Evolutionary conservation across 176 grass and related monocot genomes (phyloP).

Genomic region (Coix lacrymajobi): DNA sequence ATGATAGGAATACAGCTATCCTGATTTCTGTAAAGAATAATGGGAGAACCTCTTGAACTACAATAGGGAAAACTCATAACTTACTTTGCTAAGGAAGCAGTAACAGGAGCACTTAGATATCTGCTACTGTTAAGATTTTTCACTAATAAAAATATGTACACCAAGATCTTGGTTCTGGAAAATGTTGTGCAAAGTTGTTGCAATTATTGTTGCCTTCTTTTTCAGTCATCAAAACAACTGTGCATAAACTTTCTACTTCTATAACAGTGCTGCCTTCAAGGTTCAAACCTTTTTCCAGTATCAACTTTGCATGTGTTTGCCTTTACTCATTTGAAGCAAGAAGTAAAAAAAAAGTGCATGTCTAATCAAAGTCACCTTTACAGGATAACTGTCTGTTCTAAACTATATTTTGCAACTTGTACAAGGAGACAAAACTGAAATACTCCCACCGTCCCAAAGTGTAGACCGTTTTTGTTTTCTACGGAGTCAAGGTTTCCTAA

Average conservation of each 20-base stretch:
- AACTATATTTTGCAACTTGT: background rate
- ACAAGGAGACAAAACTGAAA: background rate
- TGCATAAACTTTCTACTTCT: conserved; percentile 8
- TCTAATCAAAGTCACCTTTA: background rate
- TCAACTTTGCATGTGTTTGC: background rate
- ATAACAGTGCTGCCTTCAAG: background rate
- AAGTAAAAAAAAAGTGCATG: background rate
- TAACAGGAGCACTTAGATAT: background rate
- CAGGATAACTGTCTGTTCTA: background rate
- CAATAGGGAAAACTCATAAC: background rate
- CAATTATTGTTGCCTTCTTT: background rate
- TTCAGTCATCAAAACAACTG: background rate
- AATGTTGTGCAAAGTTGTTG: background rate
- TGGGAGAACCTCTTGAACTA: background rate
- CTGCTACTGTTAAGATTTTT: background rate
- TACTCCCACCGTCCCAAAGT: background rate
- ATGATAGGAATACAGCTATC: background rate
- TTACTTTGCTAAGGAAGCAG: background rate
- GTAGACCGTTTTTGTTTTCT: background rate
- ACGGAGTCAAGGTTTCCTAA: background rate
- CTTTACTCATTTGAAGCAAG: background rate
- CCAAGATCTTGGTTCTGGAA: background rate
- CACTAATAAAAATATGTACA: background rate
- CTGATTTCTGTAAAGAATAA: background rate
- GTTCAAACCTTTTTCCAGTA: background rate